Evolutionary conservation across 2,329 filamentous ascomycete genomes (phyloP).

Genomic region (Oidium heveae): DNA sequence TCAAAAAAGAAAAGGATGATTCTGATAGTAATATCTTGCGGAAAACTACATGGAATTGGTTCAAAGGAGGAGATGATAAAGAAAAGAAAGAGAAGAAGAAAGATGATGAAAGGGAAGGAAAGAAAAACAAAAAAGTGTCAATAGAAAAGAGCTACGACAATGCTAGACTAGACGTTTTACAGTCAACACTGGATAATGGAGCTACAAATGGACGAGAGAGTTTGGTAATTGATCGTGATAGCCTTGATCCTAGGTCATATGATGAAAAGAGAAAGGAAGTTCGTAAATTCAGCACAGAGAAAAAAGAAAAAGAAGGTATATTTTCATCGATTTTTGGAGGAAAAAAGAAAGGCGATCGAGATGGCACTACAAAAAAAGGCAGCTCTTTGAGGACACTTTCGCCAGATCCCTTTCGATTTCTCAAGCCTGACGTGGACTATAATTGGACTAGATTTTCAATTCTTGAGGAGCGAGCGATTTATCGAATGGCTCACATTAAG

Average conservation of each 20-base stretch:
- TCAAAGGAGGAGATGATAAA: conserved; percentile 51
- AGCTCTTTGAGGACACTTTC: conserved; percentile 48
- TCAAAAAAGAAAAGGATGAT: conserved; percentile 43
- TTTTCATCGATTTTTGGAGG: conserved; percentile 82
- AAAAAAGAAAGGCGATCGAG: conserved; percentile 66
- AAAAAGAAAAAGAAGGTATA: conserved; percentile 83
- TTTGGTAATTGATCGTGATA: conserved; percentile 58
- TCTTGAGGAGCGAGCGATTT: conserved; percentile 86
- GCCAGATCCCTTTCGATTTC: conserved; percentile 50
- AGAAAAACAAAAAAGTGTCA: conserved; percentile 39
- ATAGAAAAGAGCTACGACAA: conserved; percentile 44
- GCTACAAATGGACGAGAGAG: conserved; percentile 49
- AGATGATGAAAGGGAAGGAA: conserved; percentile 28
- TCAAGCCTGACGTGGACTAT: conserved; percentile 79
- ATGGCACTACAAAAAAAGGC: conserved; percentile 47
- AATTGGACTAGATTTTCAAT: conserved; percentile 92
- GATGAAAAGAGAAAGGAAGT: conserved; percentile 67
- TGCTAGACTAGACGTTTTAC: conserved; percentile 61
- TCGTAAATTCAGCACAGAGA: conserved; percentile 46
- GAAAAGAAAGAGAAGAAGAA: conserved; percentile 43
- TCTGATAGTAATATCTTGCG: conserved; percentile 33
- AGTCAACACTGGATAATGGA: conserved; percentile 57
- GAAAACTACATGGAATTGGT: conserved; percentile 72
- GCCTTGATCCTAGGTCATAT: conserved; percentile 42
- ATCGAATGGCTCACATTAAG: conserved; percentile 97